These are phyloP conservation scores for Linderina pennispora DNA, from an alignment of 192 early-diverging fungal species.

Conservation along the genomic window DNA sequence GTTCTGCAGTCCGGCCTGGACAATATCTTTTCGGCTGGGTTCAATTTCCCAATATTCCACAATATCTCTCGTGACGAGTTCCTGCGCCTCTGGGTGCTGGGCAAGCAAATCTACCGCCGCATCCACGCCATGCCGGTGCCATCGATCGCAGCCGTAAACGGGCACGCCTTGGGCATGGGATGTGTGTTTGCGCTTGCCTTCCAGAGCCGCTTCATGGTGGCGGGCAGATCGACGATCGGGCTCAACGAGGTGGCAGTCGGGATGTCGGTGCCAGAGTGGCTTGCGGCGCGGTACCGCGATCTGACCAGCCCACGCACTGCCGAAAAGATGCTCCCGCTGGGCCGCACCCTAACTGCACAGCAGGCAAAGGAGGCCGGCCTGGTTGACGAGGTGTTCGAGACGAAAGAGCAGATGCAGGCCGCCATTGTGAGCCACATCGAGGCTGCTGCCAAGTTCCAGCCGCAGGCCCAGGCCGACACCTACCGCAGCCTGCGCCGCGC, in stretches of 20 bases:
- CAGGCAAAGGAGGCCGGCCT: constrained; percentile 8
- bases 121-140: constrained; percentile 24
- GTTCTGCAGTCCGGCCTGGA: constrained; percentile 17
- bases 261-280: constrained; percentile 34
- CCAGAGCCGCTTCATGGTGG: constrained; percentile 27
- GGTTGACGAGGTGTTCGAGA: constrained; percentile 15
- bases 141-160: constrained; percentile 31
- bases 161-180: constrained; percentile 30
- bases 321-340: constrained; percentile 20
- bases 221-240: constrained; percentile 9
- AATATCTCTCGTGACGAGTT: constrained; percentile 10
- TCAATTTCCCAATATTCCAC: constrained; percentile 17
- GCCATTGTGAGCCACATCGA: constrained; percentile 3
- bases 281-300: constrained; percentile 26
- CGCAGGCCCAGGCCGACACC: constrained; percentile 12
- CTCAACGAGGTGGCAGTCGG: constrained; percentile 38
- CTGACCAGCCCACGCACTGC: constrained; percentile 15
- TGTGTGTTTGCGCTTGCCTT: constrained; percentile 34
- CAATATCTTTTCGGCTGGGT: constrained; percentile 32
- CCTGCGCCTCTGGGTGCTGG: constrained; percentile 11
- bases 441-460: constrained; percentile 1
- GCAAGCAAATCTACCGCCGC: constrained; percentile 22
- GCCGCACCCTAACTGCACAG: constrained; percentile 6
- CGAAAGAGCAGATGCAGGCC: constrained; percentile 1
- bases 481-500: constrained; percentile 7